Base-by-base conservation (phyloP, 1,284 basidiomycete species). In the Boletus albobrunnescens region DNA sequence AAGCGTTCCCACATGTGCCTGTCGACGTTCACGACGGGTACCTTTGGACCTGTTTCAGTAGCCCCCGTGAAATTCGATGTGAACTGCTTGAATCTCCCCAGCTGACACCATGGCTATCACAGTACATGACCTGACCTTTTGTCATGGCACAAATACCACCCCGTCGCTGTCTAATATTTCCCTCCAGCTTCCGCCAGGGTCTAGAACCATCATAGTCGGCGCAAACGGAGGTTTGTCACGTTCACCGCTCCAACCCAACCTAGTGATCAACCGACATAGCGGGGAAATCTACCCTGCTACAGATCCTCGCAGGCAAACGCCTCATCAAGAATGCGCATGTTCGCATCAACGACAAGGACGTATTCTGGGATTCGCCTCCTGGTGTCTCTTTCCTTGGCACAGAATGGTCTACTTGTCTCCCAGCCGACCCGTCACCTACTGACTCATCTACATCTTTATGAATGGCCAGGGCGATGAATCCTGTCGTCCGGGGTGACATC, bases 211-310 rank as follows among this genome's bases (percentile, higher is more conserved):
- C 50, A 70, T 96, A 27, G 73, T 94, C 26, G 93, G 93, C 42
- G 90, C 92, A n/a, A 95, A 95, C 63, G 92, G 93, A 67, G 92
- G 91, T 82, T 45, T 49, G 78, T 63, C 26, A 22, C 22, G 22
- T 24, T 36, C 37, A 10, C 36, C 50, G 35, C 50, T 35, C 36
- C 27, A 13, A 14, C 20, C 23, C 22, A 19, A 10, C 16, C 9
- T n/a, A 17, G 7, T 16, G 22, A 23, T 38, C 6, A 41, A 35
- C 13, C 27, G 6, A 35, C 47, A 20, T 53, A 87, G 91, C 92
- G 40, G 95, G 95, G 19, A 99, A 99, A 69, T 95, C 93, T 22
- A 99, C 95, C 1, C 73, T 99, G 14, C 77, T 99, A 14, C 89
- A 96, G 57, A 87, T 99, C 49, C 77, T 98, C 6, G 95, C 96